Evolutionary conservation across 495 filamentous ascomycete species (phyloP).

Genomic region (Penicillium herquei): DNA sequence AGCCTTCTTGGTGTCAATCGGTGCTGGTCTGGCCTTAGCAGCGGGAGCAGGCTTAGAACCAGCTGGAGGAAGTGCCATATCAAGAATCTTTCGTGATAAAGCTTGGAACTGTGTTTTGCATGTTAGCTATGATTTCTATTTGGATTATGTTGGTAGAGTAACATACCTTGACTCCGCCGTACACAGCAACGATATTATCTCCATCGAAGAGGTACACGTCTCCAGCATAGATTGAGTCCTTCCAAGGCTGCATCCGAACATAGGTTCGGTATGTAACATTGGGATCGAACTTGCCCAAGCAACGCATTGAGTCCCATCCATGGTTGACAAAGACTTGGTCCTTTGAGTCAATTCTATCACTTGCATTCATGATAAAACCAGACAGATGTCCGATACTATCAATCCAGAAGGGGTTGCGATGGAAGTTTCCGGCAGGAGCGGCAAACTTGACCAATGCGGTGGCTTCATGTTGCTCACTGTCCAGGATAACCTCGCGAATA

Average conservation of each 20-base stretch:
- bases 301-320: conserved; percentile 70
- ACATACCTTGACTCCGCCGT: conserved; percentile 61
- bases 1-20: conserved; percentile 35
- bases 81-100: conserved; percentile 64
- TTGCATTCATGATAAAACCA: conserved; percentile 80
- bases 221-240: conserved; percentile 45
- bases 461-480: conserved; percentile 69
- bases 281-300: conserved; percentile 61
- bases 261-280: conserved; percentile 69
- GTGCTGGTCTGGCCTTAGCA: conserved; percentile 33
- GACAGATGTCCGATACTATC: conserved; percentile 63
- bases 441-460: conserved; percentile 69
- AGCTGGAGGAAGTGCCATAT: conserved; percentile 61
- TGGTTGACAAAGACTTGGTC: conserved; percentile 75
- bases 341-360: conserved; percentile 66
- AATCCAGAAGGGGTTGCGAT: conserved; percentile 70
- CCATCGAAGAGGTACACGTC: conserved; percentile 55
- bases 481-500: conserved; percentile 73
- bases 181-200: conserved; percentile 63
- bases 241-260: conserved; percentile 59
- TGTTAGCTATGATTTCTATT: conserved; percentile 18
- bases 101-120: conserved; percentile 53
- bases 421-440: conserved; percentile 59
- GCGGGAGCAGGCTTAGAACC: conserved; percentile 29
- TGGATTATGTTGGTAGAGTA: neutral